Evolutionary conservation across 2,329 filamentous ascomycete species (phyloP).

Genomic region (Talaromyces islandicus): DNA sequence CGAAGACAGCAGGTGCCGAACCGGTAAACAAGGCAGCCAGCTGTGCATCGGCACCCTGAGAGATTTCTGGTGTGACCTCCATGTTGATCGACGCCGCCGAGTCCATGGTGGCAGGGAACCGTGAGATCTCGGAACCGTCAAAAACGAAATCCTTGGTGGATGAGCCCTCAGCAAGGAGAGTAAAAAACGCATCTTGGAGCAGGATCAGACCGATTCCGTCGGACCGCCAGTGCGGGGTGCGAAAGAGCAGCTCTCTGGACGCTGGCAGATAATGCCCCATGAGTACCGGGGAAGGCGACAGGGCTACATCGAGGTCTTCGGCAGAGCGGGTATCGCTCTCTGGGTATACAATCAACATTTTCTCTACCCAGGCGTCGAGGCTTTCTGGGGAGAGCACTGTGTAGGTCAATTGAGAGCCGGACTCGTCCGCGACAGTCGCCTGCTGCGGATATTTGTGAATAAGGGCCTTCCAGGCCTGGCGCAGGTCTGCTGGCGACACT

Average conservation of each 20-base stretch:
- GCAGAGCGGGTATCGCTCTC: neutral
- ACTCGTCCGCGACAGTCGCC: conserved; percentile 5
- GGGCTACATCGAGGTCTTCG: conserved; percentile 4
- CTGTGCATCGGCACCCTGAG: neutral
- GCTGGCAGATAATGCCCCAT: conserved; percentile 10
- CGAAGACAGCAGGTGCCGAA: neutral
- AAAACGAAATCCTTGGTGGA: neutral
- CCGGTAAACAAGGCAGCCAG: neutral
- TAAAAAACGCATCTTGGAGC: conserved; percentile 19
- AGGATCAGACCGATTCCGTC: conserved; percentile 24
- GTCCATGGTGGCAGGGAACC: neutral
- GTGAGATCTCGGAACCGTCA: neutral
- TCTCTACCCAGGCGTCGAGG: conserved; percentile 9
- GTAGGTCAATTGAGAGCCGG: conserved; percentile 6
- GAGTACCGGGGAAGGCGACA: conserved; percentile 7
- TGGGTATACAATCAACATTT: conserved; percentile 10
- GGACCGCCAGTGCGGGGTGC: conserved; percentile 25
- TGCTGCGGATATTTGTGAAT: conserved; percentile 14
- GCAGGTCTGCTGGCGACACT: neutral
- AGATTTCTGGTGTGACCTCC: neutral
- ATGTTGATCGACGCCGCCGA: neutral
- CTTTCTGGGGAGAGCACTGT: conserved; percentile 4
- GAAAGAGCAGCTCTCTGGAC: conserved; percentile 10
- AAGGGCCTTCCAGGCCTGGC: conserved; percentile 8
- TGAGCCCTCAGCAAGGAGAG: conserved; percentile 10